Evolutionary conservation across 768 basidiomycete species (phyloP).

Genomic region (Chiua virens): DNA sequence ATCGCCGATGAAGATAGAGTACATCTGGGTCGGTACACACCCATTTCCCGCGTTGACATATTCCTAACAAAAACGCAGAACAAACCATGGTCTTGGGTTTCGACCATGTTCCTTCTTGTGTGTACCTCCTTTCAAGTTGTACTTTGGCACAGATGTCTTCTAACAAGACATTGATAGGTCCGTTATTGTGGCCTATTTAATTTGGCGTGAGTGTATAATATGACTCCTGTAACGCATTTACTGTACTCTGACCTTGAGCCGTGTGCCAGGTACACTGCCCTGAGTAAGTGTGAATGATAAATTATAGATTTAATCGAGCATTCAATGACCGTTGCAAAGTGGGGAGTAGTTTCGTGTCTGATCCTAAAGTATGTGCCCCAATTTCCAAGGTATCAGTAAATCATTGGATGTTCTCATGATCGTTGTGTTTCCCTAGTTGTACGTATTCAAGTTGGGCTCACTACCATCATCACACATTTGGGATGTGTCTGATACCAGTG

Average conservation of each 20-base stretch:
- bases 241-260: not conserved
- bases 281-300: not conserved
- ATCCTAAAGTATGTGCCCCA: not conserved
- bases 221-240: too few species aligned
- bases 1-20: too few species aligned
- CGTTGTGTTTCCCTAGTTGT: not conserved
- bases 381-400: not conserved
- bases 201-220: too few species aligned
- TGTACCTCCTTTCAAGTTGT: too few species aligned
- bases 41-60: too few species aligned
- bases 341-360: not conserved
- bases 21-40: too few species aligned
- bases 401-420: not conserved
- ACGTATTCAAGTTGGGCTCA: not conserved
- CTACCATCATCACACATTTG: too few species aligned
- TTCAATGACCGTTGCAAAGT: not conserved
- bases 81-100: too few species aligned
- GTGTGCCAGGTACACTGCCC: not conserved
- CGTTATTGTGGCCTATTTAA: too few species aligned
- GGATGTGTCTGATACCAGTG: not conserved
- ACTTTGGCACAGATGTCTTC: too few species aligned
- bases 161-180: not conserved
- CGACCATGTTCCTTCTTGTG: too few species aligned
- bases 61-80: too few species aligned
- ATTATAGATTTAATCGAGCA: not conserved